phyloP scores from a whole-genome alignment of 1,284 basidiomycete genomes.

The Hemileia vastatrix region DNA sequence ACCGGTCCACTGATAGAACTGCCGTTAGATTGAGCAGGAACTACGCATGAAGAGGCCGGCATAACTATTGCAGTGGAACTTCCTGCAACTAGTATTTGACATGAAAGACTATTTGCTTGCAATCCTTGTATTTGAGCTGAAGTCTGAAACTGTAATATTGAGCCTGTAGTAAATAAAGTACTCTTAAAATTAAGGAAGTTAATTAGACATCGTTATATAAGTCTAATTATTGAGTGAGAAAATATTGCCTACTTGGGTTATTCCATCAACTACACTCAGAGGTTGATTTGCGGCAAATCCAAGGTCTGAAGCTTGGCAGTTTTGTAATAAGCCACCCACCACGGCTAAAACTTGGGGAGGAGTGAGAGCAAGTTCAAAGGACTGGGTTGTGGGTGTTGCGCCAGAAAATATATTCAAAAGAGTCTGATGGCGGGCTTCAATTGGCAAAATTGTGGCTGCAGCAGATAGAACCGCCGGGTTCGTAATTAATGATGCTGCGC shows the following conservation, averaged over 20 bases:
- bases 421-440: constrained; percentile 64
- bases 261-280: constrained; percentile 14
- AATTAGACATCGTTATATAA: not conserved
- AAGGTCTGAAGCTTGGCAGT: constrained; percentile 52
- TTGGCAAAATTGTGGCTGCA: constrained; percentile 66
- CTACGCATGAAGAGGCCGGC: constrained; percentile 17
- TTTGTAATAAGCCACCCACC: constrained; percentile 61
- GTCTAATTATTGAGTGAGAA: not conserved
- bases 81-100: constrained; percentile 12
- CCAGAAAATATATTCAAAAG: constrained; percentile 60
- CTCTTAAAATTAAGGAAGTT: constrained; percentile 3
- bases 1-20: constrained; percentile 8
- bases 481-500: constrained; percentile 12
- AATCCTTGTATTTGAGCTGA: constrained; percentile 17
- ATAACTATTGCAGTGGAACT: constrained; percentile 11
- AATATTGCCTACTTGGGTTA: constrained; percentile 7
- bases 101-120: constrained; percentile 11
- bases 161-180: constrained; percentile 12
- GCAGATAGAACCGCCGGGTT: constrained; percentile 59
- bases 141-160: constrained; percentile 19
- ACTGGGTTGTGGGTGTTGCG: constrained; percentile 55
- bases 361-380: constrained; percentile 61
- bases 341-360: constrained; percentile 64
- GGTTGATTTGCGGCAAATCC: constrained; percentile 48
- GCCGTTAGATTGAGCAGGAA: not conserved